These are phyloP conservation scores for Rhodotorula toruloides DNA, from an alignment of 768 basidiomycete species.

Conservation along the genomic window DNA sequence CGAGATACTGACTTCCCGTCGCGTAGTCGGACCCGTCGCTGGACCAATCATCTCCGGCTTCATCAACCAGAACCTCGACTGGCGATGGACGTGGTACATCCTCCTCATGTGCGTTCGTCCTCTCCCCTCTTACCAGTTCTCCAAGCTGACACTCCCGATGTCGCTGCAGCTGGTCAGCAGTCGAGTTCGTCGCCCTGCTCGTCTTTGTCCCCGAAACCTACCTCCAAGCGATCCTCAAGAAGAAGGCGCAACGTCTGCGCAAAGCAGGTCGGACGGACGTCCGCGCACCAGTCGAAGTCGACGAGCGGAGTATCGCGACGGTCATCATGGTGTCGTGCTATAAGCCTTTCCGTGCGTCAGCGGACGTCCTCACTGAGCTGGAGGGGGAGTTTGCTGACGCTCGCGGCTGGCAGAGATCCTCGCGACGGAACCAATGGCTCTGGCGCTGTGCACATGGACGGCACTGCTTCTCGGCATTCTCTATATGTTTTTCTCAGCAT, in stretches of 20 bases:
- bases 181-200: slow-evolving; percentile 55
- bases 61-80: slow-evolving; percentile 56
- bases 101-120: slow-evolving; percentile 51
- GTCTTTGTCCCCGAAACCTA: slow-evolving; percentile 62
- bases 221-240: slow-evolving; percentile 57
- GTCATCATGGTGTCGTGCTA: slow-evolving; percentile 60
- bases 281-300: slow-evolving; percentile 61
- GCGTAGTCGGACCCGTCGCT: slow-evolving; percentile 42
- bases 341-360: slow-evolving; percentile 63
- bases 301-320: slow-evolving; percentile 50
- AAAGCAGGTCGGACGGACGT: slow-evolving; percentile 54
- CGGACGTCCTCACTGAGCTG: no score
- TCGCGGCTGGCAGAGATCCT: slow-evolving; percentile 55
- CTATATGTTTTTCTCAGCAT: slow-evolving; percentile 47
- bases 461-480: slow-evolving; percentile 48
- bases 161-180: slow-evolving; percentile 55
- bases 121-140: neutral
- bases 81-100: slow-evolving; percentile 67
- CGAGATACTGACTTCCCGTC: neutral
- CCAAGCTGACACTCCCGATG: neutral
- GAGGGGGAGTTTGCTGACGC: no score
- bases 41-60: slow-evolving; percentile 62
- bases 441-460: slow-evolving; percentile 66
- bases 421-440: slow-evolving; percentile 66
- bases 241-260: slow-evolving; percentile 52